These are phyloP conservation scores for Diplodia corticola DNA, from an alignment of 2,329 filamentous ascomycete genomes.

Conservation along the genomic window DNA sequence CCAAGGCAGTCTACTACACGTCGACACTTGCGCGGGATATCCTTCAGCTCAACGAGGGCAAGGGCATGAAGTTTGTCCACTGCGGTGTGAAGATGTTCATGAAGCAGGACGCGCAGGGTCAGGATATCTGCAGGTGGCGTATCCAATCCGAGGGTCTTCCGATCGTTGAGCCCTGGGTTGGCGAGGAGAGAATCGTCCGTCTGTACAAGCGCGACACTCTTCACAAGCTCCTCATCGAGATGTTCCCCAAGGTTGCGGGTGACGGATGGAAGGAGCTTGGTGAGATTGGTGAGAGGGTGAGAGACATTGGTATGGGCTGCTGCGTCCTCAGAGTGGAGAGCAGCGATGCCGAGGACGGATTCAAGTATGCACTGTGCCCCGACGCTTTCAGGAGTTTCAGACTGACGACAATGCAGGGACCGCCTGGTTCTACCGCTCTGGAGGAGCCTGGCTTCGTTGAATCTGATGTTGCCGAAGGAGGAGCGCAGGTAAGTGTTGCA, in stretches of 20 bases:
- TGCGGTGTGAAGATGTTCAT: slow-evolving; percentile 99
- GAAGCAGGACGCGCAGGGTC: slow-evolving; percentile 88
- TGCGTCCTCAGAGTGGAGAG: slow-evolving; percentile 85
- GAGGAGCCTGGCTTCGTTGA: slow-evolving; percentile 88
- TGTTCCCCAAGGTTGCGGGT: slow-evolving; percentile 88
- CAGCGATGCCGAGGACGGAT: slow-evolving; percentile 61
- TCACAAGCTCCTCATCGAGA: slow-evolving; percentile 80
- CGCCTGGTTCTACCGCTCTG: slow-evolving; percentile 88
- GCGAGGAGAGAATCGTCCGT: slow-evolving; percentile 71
- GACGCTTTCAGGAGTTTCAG: slow-evolving; percentile 1
- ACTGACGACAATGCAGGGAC: slow-evolving; percentile 53
- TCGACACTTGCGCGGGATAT: slow-evolving; percentile 82
- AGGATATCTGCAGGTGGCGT: slow-evolving; percentile 86
- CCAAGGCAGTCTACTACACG: slow-evolving; percentile 97
- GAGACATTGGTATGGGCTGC: slow-evolving; percentile 83
- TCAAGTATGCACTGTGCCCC: slow-evolving; percentile 44
- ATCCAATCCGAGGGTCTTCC: slow-evolving; percentile 94
- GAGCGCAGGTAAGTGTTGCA: slow-evolving; percentile 60
- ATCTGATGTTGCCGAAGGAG: slow-evolving; percentile 98
- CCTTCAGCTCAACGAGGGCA: slow-evolving; percentile 80
- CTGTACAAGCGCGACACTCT: slow-evolving; percentile 79
- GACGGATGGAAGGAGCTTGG: slow-evolving; percentile 73
- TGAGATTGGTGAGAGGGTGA: slow-evolving; percentile 83
- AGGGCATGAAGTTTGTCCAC: slow-evolving; percentile 93
- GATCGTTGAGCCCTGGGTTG: slow-evolving; percentile 88